phyloP scores from a whole-genome alignment of 257 asterid species.

The Primulina huaijiensis region DNA sequence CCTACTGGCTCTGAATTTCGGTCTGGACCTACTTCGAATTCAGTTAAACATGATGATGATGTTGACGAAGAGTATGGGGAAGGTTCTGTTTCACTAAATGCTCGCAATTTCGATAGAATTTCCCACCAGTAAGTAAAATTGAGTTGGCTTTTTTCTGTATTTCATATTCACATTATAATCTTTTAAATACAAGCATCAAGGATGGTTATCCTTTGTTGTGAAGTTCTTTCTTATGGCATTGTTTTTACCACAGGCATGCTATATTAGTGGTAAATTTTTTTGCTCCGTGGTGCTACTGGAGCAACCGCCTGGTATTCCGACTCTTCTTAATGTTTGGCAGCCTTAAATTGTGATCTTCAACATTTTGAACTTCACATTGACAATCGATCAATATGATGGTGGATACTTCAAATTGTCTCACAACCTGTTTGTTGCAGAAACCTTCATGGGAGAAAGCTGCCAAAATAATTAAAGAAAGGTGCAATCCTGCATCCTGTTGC shows the following conservation, averaged over 20 bases:
- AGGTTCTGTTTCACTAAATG: conserved; percentile 70
- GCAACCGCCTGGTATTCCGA: conserved; percentile 73
- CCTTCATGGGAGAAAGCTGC: conserved; percentile 99
- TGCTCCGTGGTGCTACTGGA: conserved; percentile 98
- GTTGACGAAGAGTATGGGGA: conserved; percentile 76
- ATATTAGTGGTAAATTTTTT: conserved; percentile 84
- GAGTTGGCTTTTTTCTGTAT: conserved; percentile 16
- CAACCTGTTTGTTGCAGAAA: conserved; percentile 53
- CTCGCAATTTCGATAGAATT: conserved; percentile 68
- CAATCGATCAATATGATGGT: conserved; percentile 8
- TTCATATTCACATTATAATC: conserved; percentile 16
- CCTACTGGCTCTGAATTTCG: conserved; percentile 80
- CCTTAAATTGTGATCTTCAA: conserved; percentile 10
- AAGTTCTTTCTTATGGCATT: conserved; percentile 25
- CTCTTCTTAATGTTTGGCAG: conserved; percentile 23
- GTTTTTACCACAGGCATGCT: conserved; percentile 49
- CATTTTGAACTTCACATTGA: conserved; percentile 12
- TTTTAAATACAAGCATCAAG: conserved; percentile 15
- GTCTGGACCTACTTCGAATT: conserved; percentile 50
- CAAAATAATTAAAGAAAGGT: conserved; percentile 79
- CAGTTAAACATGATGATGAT: conserved; percentile 75
- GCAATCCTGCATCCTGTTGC: conserved; percentile 24
- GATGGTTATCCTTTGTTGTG: conserved; percentile 19
- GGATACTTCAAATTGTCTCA: conserved; percentile 24
- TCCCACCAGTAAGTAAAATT: conserved; percentile 67